Conservation (phyloP, 768 basidiomycete species). For the Boletus rex-veris region DNA sequence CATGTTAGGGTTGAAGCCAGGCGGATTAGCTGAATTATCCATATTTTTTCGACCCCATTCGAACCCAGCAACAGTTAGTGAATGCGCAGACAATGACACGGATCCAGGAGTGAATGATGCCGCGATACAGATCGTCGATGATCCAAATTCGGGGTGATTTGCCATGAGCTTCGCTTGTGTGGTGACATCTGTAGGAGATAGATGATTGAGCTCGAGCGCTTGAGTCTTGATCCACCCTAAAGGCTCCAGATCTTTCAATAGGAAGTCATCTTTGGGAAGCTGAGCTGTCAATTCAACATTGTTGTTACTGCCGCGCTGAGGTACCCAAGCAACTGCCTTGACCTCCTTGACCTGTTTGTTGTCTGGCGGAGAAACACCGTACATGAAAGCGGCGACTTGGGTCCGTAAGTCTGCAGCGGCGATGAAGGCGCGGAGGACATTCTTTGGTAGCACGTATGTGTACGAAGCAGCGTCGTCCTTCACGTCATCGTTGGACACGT, state of each 20-base stretch:
- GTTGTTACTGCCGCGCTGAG: conserved; percentile 95
- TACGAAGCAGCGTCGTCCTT: conserved; percentile 94
- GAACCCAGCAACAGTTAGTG: conserved; percentile 85
- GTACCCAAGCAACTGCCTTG: conserved; percentile 97
- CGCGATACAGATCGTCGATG: conserved; percentile 89
- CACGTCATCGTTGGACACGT: conserved; percentile 98
- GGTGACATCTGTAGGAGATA: conserved; percentile 90
- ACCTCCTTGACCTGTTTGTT: conserved; percentile 99
- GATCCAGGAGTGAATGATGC: conserved; percentile 98
- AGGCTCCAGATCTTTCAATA: conserved; percentile 93
- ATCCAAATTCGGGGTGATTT: conserved; percentile 92
- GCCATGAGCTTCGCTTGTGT: conserved; percentile 97
- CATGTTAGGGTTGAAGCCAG: conserved; percentile 98
- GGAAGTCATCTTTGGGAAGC: conserved; percentile 90
- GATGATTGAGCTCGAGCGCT: conserved; percentile 84
- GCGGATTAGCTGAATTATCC: conserved; percentile 80
- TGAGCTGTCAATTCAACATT: conserved; percentile 86
- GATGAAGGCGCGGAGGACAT: conserved; percentile 91
- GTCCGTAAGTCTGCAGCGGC: conserved; percentile 91
- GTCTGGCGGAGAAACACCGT: conserved; percentile 89
- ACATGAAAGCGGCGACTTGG: conserved; percentile 92
- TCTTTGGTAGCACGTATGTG: conserved; percentile 97
- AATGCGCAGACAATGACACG: conserved; percentile 92
- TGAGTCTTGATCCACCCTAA: conserved; percentile 98
- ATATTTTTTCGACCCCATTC: conserved; percentile 97